These are phyloP conservation scores for Penicillium antarcticum DNA, from an alignment of 495 filamentous ascomycete species.

Conservation along the genomic window DNA sequence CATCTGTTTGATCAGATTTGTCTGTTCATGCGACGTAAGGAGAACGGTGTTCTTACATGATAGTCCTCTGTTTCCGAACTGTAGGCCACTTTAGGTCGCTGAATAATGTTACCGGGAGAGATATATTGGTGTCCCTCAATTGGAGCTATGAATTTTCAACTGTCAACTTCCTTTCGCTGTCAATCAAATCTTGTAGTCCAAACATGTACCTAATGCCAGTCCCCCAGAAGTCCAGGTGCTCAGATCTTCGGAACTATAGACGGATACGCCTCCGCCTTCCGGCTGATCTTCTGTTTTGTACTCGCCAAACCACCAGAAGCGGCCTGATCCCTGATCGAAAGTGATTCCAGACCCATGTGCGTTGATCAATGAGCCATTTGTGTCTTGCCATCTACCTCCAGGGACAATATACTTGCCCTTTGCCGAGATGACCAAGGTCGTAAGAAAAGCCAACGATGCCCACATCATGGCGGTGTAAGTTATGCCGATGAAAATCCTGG, in stretches of 20 bases:
- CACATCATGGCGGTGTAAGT: neutral
- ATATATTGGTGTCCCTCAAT: conserved; percentile 22
- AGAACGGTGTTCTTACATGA: conserved; percentile 14
- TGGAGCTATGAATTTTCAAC: conserved; percentile 8
- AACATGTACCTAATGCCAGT: conserved; percentile 17
- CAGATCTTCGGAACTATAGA: conserved; percentile 25
- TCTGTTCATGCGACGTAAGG: neutral
- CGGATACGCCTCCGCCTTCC: conserved; percentile 24
- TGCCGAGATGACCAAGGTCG: neutral
- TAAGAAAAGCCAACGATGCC: neutral
- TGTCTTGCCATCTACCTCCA: conserved; percentile 24
- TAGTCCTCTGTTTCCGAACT: conserved; percentile 19
- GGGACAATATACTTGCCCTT: conserved; percentile 24
- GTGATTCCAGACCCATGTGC: conserved; percentile 20
- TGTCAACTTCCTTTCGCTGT: neutral
- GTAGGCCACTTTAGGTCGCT: conserved; percentile 26
- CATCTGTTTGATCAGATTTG: conserved; percentile 12
- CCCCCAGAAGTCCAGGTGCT: conserved; percentile 19
- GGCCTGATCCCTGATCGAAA: conserved; percentile 18
- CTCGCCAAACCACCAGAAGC: conserved; percentile 29
- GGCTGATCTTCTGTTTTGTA: conserved; percentile 23
- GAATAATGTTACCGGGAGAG: conserved; percentile 19
- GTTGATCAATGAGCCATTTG: conserved; percentile 19
- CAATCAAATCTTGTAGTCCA: too few relatives aligned
- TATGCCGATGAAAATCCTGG: neutral